A percentile compares a stretch with the other conserved stretches of the same genome.
phyloP scores from a whole-genome alignment of 179 eudicot species.

The Carnegiea gigantea region DNA sequence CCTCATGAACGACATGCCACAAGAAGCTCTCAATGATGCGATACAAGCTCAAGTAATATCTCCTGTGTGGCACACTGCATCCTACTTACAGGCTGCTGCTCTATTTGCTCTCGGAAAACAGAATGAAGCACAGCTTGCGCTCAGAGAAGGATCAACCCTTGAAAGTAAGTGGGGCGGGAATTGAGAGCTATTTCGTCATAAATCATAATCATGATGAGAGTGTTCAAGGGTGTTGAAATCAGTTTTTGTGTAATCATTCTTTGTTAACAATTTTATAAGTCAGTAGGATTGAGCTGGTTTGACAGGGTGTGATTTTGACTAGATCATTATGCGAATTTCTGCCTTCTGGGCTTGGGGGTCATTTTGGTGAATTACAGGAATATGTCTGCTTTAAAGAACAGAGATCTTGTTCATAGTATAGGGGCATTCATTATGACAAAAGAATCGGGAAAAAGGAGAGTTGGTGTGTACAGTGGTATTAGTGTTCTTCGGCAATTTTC shows the following conservation, averaged over 20 bases:
- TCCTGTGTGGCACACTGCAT: slow-evolving; percentile 69
- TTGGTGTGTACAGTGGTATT: slow-evolving; percentile 23
- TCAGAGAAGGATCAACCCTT: slow-evolving; percentile 59
- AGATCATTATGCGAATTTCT: slow-evolving; percentile 1
- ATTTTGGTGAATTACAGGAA: not conserved
- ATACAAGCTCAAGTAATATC: slow-evolving; percentile 64
- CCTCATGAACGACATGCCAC: slow-evolving; percentile 66
- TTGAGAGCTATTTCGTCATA: not conserved
- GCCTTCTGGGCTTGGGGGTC: not conserved
- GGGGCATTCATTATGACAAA: slow-evolving; percentile 10
- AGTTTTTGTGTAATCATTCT: slow-evolving; percentile 30
- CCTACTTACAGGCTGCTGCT: slow-evolving; percentile 68
- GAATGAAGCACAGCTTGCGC: slow-evolving; percentile 68
- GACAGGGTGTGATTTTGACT: slow-evolving; percentile 19
- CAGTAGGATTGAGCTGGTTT: slow-evolving; percentile 11
- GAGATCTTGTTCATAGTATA: slow-evolving; percentile 3
- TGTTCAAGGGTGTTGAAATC: not conserved
- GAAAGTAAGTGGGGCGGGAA: slow-evolving; percentile 45
- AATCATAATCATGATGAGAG: not conserved
- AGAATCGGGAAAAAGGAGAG: slow-evolving; percentile 6
- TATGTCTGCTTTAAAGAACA: slow-evolving; percentile 1
- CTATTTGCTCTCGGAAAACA: slow-evolving; percentile 56
- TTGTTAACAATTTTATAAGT: slow-evolving; percentile 6
- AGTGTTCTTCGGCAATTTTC: not conserved
- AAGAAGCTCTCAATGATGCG: slow-evolving; percentile 68